phyloP scores from a whole-genome alignment of 352 stramenopile genomes.

The Achlya hypogyna region DNA sequence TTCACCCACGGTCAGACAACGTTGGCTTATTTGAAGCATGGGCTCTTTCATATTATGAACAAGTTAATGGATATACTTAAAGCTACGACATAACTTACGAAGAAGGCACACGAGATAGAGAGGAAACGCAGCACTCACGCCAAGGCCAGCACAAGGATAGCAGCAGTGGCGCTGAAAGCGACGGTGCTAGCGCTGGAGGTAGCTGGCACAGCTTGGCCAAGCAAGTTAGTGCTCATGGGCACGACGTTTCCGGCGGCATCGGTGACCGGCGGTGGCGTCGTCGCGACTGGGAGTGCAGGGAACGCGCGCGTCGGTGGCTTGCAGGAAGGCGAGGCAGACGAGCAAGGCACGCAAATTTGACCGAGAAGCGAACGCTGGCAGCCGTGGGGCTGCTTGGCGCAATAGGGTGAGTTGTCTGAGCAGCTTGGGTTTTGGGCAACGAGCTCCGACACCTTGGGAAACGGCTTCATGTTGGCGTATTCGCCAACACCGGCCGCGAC shows the following conservation, averaged over 20 bases:
- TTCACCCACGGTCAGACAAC: too few species aligned
- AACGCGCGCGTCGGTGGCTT: not conserved
- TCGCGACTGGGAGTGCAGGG: not conserved
- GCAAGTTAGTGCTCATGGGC: too few species aligned
- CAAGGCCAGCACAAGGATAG: too few species aligned
- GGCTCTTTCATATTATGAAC: too few species aligned
- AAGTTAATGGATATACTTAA: too few species aligned
- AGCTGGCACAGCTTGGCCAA: too few species aligned
- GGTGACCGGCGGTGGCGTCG: not conserved
- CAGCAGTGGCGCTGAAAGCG: too few species aligned
- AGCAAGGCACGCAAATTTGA: conserved; percentile 51
- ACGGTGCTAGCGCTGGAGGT: too few species aligned
- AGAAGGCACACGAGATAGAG: too few species aligned
- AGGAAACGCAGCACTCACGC: too few species aligned
- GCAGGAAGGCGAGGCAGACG: not conserved
- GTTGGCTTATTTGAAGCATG: too few species aligned
- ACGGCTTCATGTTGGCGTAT: conserved; percentile 32
- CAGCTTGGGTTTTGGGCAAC: conserved; percentile 40
- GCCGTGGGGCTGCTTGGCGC: conserved; percentile 35
- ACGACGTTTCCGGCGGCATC: not conserved
- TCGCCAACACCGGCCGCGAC: not conserved
- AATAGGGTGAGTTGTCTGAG: conserved; percentile 51
- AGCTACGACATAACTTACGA: too few species aligned
- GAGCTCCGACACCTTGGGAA: conserved; percentile 36
- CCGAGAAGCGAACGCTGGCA: conserved; percentile 50